phyloP scores from a whole-genome alignment of 768 basidiomycete genomes.

The Leccinellum albellum region DNA sequence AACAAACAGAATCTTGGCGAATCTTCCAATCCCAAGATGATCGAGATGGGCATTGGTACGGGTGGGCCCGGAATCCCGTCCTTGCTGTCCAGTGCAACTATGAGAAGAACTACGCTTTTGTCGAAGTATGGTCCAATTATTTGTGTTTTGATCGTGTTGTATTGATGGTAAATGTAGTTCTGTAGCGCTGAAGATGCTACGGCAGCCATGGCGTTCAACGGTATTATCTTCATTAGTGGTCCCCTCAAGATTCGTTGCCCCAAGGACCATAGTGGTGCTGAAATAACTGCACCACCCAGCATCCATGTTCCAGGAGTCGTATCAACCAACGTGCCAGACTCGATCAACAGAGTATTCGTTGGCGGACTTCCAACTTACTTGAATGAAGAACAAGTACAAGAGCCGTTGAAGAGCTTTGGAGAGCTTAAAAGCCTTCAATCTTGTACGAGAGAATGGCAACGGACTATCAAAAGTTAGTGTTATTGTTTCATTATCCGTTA shows the following conservation, averaged over 20 bases:
- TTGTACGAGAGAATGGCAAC: conserved; percentile 90
- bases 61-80: conserved; percentile 86
- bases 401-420: conserved; percentile 93
- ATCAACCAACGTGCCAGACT: conserved; percentile 95
- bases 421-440: conserved; percentile 94
- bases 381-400: conserved; percentile 98
- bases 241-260: conserved; percentile 98
- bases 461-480: conserved; percentile 76
- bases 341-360: conserved; percentile 96
- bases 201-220: conserved; percentile 95
- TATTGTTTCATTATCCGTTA: neutral
- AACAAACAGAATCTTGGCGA: conserved; percentile 88
- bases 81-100: conserved; percentile 94
- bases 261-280: conserved; percentile 88
- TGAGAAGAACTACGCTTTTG: conserved; percentile 98
- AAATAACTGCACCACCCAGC: conserved; percentile 56
- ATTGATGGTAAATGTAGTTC: conserved; percentile 57
- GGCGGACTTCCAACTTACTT: conserved; percentile 94
- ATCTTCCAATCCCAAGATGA: conserved; percentile 96
- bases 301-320: conserved; percentile 91
- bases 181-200: conserved; percentile 96
- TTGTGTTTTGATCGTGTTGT: neutral
- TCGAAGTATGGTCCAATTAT: conserved; percentile 63
- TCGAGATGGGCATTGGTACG: conserved; percentile 86
- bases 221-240: conserved; percentile 90